Evolutionary conservation across 169 alveolate genomes (phyloP).

Genomic region (Plasmodium relictum): DNA sequence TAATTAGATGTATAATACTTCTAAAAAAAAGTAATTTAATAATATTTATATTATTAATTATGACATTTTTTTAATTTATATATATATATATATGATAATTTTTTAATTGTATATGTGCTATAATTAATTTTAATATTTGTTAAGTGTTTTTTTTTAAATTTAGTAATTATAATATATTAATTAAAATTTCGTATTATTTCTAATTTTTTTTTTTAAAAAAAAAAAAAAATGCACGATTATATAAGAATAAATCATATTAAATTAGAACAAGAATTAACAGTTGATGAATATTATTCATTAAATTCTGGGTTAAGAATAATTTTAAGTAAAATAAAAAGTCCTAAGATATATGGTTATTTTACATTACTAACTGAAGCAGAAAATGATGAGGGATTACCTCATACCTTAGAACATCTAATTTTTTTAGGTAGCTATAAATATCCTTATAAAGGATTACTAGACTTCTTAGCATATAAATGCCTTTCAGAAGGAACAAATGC

Average conservation of each 20-base stretch:
- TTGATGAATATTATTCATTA: conserved; percentile 48
- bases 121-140: too few relatives aligned
- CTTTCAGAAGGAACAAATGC: conserved; percentile 92
- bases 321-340: conserved; percentile 72
- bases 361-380: conserved; percentile 87
- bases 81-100: too few relatives aligned
- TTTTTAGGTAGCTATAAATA: conserved; percentile 89
- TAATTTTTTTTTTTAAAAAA: neutral
- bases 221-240: conserved; percentile 31
- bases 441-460: conserved; percentile 89
- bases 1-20: too few relatives aligned
- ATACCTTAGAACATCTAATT: conserved; percentile 90
- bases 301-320: conserved; percentile 57
- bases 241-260: conserved; percentile 22
- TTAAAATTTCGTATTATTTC: neutral
- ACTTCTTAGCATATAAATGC: conserved; percentile 85
- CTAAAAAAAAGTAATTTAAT: too few relatives aligned
- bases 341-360: conserved; percentile 81
- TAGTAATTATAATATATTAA: too few relatives aligned
- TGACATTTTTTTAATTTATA: too few relatives aligned
- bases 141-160: too few relatives aligned
- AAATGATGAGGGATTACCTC: conserved; percentile 91
- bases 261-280: conserved; percentile 44
- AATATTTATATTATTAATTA: too few relatives aligned
- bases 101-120: too few relatives aligned